Evolutionary conservation across 352 stramenopile genomes (phyloP).

Genomic region (Phytophthora idaei): DNA sequence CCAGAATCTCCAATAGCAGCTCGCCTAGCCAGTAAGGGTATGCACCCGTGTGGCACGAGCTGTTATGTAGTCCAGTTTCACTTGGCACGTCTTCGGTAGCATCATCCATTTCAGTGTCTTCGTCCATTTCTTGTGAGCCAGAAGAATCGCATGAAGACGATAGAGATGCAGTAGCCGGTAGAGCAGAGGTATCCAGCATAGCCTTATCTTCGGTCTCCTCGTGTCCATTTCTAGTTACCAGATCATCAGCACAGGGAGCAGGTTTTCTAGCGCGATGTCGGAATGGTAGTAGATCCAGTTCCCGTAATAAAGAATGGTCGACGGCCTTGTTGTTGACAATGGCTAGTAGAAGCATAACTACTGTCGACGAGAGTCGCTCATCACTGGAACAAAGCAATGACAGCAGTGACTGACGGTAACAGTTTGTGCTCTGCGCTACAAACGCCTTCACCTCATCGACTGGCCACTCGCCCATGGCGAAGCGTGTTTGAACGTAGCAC

Average conservation of each 20-base stretch:
- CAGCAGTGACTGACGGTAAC: slow-evolving; percentile 68
- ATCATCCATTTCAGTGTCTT: slow-evolving; percentile 15
- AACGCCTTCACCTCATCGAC: slow-evolving; percentile 73
- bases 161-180: slow-evolving; percentile 23
- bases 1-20: slow-evolving; percentile 46
- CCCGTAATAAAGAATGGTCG: slow-evolving; percentile 65
- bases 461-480: slow-evolving; percentile 80
- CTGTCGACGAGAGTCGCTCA: slow-evolving; percentile 64
- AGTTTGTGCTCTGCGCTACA: slow-evolving; percentile 46
- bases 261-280: slow-evolving; percentile 42
- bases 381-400: slow-evolving; percentile 66
- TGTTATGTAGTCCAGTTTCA: slow-evolving; percentile 8
- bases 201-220: slow-evolving; percentile 8
- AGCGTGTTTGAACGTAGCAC: slow-evolving; percentile 83
- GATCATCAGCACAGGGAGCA: not conserved
- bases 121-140: slow-evolving; percentile 26
- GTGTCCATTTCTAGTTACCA: not conserved
- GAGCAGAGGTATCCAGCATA: slow-evolving; percentile 7
- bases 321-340: slow-evolving; percentile 70
- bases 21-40: slow-evolving; percentile 68
- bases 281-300: slow-evolving; percentile 65
- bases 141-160: slow-evolving; percentile 34
- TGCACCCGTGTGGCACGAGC: slow-evolving; percentile 10
- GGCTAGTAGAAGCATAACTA: slow-evolving; percentile 62
- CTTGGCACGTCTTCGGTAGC: slow-evolving; percentile 9